Conservation (phyloP, 352 stramenopile species). For the Labyrinthula sp. region DNA sequence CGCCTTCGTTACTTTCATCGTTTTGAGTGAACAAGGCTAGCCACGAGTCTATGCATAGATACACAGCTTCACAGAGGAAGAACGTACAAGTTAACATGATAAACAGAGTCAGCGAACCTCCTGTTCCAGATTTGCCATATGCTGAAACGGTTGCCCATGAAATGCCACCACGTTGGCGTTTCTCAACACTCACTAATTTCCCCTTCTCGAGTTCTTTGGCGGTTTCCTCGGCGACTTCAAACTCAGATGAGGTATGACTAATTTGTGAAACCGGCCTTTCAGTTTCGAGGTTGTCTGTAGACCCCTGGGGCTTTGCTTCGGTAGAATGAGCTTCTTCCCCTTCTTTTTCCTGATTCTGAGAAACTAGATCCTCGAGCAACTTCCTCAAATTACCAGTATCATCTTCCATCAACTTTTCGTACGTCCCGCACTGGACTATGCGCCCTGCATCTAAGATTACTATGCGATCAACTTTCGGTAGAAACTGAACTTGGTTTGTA, state of each 20-base stretch:
- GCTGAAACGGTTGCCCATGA: constrained; percentile 6
- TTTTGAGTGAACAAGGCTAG: constrained; percentile 18
- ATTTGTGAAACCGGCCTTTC: background rate
- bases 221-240: background rate
- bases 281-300: background rate
- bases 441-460: constrained; percentile 25
- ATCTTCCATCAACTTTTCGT: background rate
- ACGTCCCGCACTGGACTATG: constrained; percentile 24
- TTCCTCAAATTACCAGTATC: background rate
- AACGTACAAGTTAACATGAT: constrained; percentile 2
- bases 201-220: constrained; percentile 4
- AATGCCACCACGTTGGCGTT: constrained; percentile 8
- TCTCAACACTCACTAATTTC: constrained; percentile 10
- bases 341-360: background rate
- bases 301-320: background rate
- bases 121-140: constrained; percentile 9
- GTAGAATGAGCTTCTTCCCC: background rate
- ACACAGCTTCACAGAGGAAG: constrained; percentile 9
- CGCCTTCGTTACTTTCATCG: background rate
- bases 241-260: too few relatives aligned
- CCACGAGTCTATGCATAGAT: constrained; percentile 27
- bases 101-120: background rate
- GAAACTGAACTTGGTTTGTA: constrained; percentile 47
- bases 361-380: constrained; percentile 1
- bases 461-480: constrained; percentile 39